Percentiles rank a stretch among this genome's conserved stretches.
phyloP scores from a whole-genome alignment of 305 asterid genomes.

The Solanum hybrid region DNA sequence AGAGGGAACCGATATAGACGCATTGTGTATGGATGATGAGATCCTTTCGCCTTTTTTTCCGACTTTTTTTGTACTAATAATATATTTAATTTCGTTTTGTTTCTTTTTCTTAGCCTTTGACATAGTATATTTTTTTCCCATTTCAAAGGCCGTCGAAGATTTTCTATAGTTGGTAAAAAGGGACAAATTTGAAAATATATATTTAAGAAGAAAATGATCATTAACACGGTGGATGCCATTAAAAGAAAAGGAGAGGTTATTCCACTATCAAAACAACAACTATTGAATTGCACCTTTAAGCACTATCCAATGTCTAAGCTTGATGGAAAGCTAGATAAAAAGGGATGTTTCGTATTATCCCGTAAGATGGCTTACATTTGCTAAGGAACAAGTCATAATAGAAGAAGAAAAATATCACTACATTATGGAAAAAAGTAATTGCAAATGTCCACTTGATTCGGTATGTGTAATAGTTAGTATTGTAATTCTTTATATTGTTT shows the following conservation, averaged over 20 bases:
- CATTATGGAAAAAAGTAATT: neutral
- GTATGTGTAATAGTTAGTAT: neutral
- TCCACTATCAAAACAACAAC: neutral
- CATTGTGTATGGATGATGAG: neutral
- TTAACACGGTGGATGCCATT: neutral
- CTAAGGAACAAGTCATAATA: neutral
- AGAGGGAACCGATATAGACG: neutral
- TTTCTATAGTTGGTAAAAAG: neutral
- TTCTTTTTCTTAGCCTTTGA: neutral
- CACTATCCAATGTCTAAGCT: neutral
- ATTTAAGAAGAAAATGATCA: neutral
- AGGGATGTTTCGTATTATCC: neutral
- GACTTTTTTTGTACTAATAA: neutral
- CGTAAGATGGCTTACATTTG: neutral
- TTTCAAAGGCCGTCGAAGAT: neutral
- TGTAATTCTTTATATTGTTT: neutral
- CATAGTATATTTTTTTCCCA: neutral
- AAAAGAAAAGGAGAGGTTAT: neutral
- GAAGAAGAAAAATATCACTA: neutral
- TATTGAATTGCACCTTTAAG: neutral
- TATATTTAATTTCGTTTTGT: neutral
- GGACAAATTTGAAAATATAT: neutral
- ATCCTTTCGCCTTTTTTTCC: neutral
- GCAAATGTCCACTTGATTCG: neutral
- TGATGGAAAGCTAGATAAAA: neutral